Evolutionary conservation across 2,329 filamentous ascomycete genomes (phyloP), one percentile per base, ranked within the genome.

Genomic region (Neospermospora avenae): DNA sequence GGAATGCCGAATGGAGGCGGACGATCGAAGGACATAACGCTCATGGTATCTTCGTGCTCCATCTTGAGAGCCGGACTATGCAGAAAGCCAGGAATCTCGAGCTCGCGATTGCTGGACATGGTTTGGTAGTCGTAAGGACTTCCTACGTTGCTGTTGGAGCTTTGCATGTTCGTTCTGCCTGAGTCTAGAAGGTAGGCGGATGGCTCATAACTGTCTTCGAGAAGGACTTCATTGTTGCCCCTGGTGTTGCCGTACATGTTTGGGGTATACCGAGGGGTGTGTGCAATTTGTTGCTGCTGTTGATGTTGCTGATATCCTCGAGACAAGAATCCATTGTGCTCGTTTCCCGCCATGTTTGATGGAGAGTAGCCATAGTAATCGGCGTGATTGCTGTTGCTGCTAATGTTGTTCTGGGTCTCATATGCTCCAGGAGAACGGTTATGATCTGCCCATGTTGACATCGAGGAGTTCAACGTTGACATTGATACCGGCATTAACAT

Each of bases 301-400:
- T 34, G 53, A 24, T 46, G 44, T 51, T 51, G 55, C 37, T 44
- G 48, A 24, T 24, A 37, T n/a, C 49, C 51, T 53, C 57, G 57
- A 25, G 52, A 34, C 42, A 57, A 58, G 49, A n/a, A 51, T 22
- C 49, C 42, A 45, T 55, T 58, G 51, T 55, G 53, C 16, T 64
- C 62, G 54, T 62, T 66, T 41, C 53, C 53, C 13, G 62, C 37
- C 7, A 64, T 58, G 18, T 52, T 60, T 48, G 63, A 11, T 35
- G 63, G 14, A 2, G 64, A 67, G 52, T 64, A 67, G n/a, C 52
- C 60, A 51, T 69, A 68, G 46, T 65, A 68, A 46, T 60, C 31
- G 28, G 13, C 35, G 20, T 22, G 55, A 35, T 55, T 64, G 44
- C 25, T 51, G 25, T 57, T 51, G 28, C 18, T 49, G 20, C 20